A percentile compares a stretch with the other conserved stretches of the same genome.
phyloP scores from a whole-genome alignment of 768 basidiomycete genomes.

The Myochromella boudieri region DNA sequence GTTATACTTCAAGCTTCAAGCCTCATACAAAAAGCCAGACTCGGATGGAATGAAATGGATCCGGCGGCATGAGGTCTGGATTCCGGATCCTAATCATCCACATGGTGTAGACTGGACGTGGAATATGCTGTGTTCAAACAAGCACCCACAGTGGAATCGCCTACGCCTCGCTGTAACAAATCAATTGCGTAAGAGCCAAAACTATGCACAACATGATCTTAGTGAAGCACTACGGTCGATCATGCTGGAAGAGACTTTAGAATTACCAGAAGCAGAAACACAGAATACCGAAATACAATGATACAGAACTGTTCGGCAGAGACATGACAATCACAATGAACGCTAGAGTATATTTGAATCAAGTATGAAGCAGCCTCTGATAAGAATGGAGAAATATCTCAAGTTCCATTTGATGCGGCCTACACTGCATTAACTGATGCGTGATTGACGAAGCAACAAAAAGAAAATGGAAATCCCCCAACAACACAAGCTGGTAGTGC shows the following conservation, averaged over 20 bases:
- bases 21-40: background rate
- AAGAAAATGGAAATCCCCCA: background rate
- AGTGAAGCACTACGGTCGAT: background rate
- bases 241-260: background rate
- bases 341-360: background rate
- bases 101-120: slow-evolving; percentile 24
- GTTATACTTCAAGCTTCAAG: no score
- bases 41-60: slow-evolving; percentile 19
- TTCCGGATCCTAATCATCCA: slow-evolving; percentile 27
- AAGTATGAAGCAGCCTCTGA: background rate
- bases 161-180: background rate
- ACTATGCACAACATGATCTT: background rate
- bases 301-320: background rate
- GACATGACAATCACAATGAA: background rate
- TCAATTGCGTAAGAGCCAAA: background rate
- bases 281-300: background rate
- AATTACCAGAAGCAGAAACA: background rate
- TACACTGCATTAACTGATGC: background rate
- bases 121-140: slow-evolving; percentile 19
- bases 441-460: background rate
- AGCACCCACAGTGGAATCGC: slow-evolving; percentile 21
- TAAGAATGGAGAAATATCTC: background rate
- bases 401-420: background rate
- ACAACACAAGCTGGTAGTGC: slow-evolving; percentile 1
- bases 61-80: slow-evolving; percentile 14